These are phyloP conservation scores for Wickerhamiella domercqiae DNA, from an alignment of 805 yeast species.

Conservation along the genomic window DNA sequence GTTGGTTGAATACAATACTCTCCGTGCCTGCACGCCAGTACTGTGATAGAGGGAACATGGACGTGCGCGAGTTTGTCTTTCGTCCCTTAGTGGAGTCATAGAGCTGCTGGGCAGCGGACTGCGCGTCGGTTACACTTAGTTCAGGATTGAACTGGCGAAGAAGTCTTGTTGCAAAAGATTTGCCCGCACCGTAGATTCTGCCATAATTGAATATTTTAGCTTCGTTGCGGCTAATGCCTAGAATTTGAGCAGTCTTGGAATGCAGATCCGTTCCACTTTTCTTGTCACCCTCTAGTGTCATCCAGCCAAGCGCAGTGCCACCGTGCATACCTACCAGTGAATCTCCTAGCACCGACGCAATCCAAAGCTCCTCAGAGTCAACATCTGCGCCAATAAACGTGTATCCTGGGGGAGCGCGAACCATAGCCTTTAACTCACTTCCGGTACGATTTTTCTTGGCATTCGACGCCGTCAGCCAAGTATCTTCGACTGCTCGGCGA, in stretches of 20 bases:
- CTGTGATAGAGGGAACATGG: conserved; percentile 17
- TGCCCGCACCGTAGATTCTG: conserved; percentile 95
- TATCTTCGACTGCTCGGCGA: conserved; percentile 87
- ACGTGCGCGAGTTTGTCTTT: conserved; percentile 22
- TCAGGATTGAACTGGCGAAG: conserved; percentile 69
- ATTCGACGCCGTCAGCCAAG: conserved; percentile 96
- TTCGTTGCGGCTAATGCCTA: conserved; percentile 79
- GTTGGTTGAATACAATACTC: conserved; percentile 73
- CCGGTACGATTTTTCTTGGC: conserved; percentile 78
- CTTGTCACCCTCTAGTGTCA: conserved; percentile 95
- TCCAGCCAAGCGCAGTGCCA: conserved; percentile 96
- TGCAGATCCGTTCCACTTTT: conserved; percentile 86
- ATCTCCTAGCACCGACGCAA: conserved; percentile 89
- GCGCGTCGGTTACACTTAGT: conserved; percentile 52
- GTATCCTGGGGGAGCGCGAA: conserved; percentile 79
- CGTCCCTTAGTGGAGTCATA: conserved; percentile 76
- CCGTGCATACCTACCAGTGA: conserved; percentile 82
- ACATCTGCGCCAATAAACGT: conserved; percentile 96
- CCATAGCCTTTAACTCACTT: conserved; percentile 77
- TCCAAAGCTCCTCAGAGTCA: conserved; percentile 97
- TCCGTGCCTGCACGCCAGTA: conserved; percentile 75
- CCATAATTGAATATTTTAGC: conserved; percentile 96
- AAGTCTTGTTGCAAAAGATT: conserved; percentile 71
- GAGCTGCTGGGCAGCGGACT: conserved; percentile 43
- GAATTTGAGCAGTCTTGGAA: conserved; percentile 77